Evolutionary conservation across 129 eudicot genomes (phyloP).

Genomic region (Chrysanthemum makinoi): DNA sequence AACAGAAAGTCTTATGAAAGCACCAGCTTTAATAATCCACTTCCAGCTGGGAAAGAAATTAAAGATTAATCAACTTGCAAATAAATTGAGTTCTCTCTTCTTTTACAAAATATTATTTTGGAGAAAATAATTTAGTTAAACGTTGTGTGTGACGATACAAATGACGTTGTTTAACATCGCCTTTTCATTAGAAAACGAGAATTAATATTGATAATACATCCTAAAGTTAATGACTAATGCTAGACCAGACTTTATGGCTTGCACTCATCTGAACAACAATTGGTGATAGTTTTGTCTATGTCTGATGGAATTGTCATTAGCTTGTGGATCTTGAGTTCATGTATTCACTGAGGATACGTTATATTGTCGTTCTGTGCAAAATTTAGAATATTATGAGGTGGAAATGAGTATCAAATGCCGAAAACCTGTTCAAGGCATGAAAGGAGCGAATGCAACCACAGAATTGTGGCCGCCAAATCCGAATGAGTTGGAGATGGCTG

Average conservation of each 20-base stretch:
- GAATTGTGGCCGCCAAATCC: slow-evolving; percentile 69
- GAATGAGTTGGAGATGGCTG: slow-evolving; percentile 71
- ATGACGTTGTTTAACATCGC: slow-evolving; percentile 21
- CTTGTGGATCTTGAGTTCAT: not conserved
- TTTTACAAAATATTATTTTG: not conserved
- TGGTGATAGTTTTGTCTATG: slow-evolving; percentile 16
- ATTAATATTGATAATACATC: slow-evolving; percentile 3
- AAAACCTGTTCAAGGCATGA: slow-evolving; percentile 32
- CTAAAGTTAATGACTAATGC: slow-evolving; percentile 24
- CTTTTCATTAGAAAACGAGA: slow-evolving; percentile 5
- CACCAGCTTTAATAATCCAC: slow-evolving; percentile 22
- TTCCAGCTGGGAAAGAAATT: slow-evolving; percentile 19
- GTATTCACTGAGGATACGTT: not conserved
- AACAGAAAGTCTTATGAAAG: slow-evolving; percentile 21
- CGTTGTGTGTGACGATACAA: slow-evolving; percentile 29
- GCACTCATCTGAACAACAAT: slow-evolving; percentile 33
- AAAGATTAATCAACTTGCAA: slow-evolving; percentile 14
- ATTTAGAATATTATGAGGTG: not conserved
- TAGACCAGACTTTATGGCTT: slow-evolving; percentile 16
- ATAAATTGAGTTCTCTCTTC: not conserved
- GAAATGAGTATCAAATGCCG: no score
- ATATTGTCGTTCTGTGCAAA: slow-evolving; percentile 7
- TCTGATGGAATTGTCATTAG: not conserved
- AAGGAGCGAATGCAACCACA: slow-evolving; percentile 64
- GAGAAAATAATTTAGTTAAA: slow-evolving; percentile 17